Evolutionary conservation across 2,329 filamentous ascomycete species (phyloP), one percentile per base, ranked within the genome.

Genomic region (Aurifilum marmelostoma): DNA sequence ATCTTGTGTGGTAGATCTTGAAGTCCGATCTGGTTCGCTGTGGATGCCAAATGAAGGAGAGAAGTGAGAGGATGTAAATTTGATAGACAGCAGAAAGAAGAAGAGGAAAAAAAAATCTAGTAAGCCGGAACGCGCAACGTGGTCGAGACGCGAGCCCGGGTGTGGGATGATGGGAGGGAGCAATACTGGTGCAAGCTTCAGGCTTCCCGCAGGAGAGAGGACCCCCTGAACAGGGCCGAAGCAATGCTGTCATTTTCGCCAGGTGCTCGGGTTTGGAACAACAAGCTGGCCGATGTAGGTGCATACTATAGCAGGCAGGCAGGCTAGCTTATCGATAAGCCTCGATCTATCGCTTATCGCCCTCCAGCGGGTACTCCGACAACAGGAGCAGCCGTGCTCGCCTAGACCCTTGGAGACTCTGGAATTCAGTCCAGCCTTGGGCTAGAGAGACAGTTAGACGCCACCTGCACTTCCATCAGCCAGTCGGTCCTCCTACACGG

Each of bases 1-100:
- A 97, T 97, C 71, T 78, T 87, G 79, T 66, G 80, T 66, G 63
- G 6, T 21, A 39, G 12, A 47, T n/a, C 37, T 18, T 54, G 39
- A 32, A 50, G 66, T 66, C 65, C 54, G 67, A 3, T 34, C 34
- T 4, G 34, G 34, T 34, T 59, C 32, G n/a, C n/a, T 63, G 6
- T n/a, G 41, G 21, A 47, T 24, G 18, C 27, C 1, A 27, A 14
- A 32, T n/a, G 43, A 47, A 6, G 16, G 18, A 21, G 18, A 43
- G 2, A 43, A 6, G 16, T 2, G n/a, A 18, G 12, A 8, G 16
- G 47, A 27, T 59, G 32, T n/a, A 37, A 24, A 41, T 8, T 64
- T n/a, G 47, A 14, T 8, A 64, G 32, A 14, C 9, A 67, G 27
- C 18, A 43, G 39, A 11, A 39, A 39, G 4, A 39, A 39, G n/a